phyloP scores from a whole-genome alignment of 805 yeast species.

The Saturnispora dispora region DNA sequence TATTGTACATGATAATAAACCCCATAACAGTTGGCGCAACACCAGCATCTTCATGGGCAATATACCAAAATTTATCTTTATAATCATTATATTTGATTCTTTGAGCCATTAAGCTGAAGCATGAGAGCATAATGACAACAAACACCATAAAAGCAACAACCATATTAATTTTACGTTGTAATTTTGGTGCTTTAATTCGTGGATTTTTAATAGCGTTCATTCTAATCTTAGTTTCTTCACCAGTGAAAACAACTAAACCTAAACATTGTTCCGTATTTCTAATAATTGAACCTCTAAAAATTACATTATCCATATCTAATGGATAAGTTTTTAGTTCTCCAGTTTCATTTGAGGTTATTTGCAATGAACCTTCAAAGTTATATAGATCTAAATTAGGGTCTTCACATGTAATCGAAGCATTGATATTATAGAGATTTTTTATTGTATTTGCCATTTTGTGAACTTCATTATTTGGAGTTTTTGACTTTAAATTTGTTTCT shows the following conservation, averaged over 20 bases:
- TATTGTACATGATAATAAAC: conserved; percentile 93
- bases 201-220: conserved; percentile 91
- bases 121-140: conserved; percentile 64
- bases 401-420: conserved; percentile 58
- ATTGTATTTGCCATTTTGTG: conserved; percentile 43
- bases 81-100: conserved; percentile 38
- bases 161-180: conserved; percentile 72
- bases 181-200: conserved; percentile 85
- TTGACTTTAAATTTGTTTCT: conserved; percentile 83
- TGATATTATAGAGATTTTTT: conserved; percentile 38
- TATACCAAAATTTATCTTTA: conserved; percentile 59
- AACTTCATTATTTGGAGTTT: conserved; percentile 56
- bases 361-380: conserved; percentile 77
- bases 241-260: conserved; percentile 85
- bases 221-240: conserved; percentile 91
- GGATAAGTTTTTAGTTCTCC: conserved; percentile 39
- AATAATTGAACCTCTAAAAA: conserved; percentile 82
- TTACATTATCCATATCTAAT: conserved; percentile 69
- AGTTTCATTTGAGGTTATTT: conserved; percentile 22
- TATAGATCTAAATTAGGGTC: conserved; percentile 90
- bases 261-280: conserved; percentile 70
- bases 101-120: conserved; percentile 78
- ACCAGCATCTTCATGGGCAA: conserved; percentile 65
- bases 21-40: conserved; percentile 89
- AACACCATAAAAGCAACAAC: conserved; percentile 84